phyloP scores from a whole-genome alignment of 2,329 filamentous ascomycete genomes.

The Fusarium anguioides region DNA sequence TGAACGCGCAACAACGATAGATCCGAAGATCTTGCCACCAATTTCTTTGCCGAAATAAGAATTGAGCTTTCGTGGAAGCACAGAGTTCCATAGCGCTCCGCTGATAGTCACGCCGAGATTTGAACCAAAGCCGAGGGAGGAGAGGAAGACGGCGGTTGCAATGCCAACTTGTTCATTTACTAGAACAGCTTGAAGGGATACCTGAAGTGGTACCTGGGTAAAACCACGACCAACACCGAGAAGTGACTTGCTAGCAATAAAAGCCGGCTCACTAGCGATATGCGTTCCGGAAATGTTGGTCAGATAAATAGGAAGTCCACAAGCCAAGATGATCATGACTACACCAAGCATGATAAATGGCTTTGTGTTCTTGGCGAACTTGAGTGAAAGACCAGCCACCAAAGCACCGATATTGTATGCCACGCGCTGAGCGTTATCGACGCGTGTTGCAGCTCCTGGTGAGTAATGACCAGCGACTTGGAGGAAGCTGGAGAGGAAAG shows the following conservation, averaged over 20 bases:
- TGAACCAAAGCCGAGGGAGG: constrained; percentile 25
- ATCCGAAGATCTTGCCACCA: constrained; percentile 26
- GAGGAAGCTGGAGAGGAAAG: constrained; percentile 23
- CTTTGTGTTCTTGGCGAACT: constrained; percentile 32
- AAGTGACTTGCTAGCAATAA: constrained; percentile 29
- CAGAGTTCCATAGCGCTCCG: constrained; percentile 34
- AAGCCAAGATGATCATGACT: constrained; percentile 25
- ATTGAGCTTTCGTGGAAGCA: constrained; percentile 18
- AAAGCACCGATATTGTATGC: constrained; percentile 26
- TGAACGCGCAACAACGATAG: constrained; percentile 23
- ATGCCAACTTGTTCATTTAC: constrained; percentile 29
- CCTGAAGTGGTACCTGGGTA: constrained; percentile 18
- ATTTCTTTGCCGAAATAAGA: constrained; percentile 9
- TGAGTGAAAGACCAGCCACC: constrained; percentile 2
- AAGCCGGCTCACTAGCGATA: constrained; percentile 27
- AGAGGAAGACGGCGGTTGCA: constrained; percentile 31
- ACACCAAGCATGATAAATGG: constrained; percentile 28
- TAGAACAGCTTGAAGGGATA: constrained; percentile 19
- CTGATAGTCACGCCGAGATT: constrained; percentile 32
- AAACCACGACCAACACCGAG: constrained; percentile 32
- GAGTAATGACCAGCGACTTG: constrained; percentile 32
- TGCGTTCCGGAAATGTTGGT: constrained; percentile 30
- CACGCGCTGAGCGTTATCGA: constrained; percentile 29
- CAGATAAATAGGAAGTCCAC: constrained; percentile 28
- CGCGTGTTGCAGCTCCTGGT: constrained; percentile 25